Base-by-base conservation (phyloP, 495 filamentous ascomycete species). In the Podospora conica region DNA sequence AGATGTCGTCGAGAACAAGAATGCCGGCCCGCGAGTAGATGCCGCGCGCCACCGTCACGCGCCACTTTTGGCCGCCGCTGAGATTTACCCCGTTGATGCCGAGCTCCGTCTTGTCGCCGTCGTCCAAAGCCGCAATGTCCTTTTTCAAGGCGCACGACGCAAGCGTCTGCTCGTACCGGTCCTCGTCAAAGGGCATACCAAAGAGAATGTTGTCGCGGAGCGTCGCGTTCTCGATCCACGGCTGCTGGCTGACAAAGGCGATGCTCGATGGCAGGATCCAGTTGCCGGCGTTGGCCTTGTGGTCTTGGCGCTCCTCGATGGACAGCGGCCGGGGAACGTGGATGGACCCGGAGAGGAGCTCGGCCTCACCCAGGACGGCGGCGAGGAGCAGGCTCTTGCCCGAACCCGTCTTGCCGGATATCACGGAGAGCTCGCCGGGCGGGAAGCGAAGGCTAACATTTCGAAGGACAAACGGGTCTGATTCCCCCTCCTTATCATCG, bases 1-100 rank as follows among this genome's bases (percentile, higher is more conserved):
- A 79, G 66, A 89, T 85, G 75, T 96, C 91, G 70, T 96, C 91
- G 9, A 96, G 78, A 18, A 96, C 79, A 68, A 94, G 92, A 63
- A 93, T 84, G 74, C 93, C 91, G 11, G 91, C 90, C 61, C 91
- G 83, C 65, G 92, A 90, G 73, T 95, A 96, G 0, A 96, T 91
- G 53, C 92, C 91, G 72, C 91, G 81, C 3, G 91, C 91, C 54
- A 96, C 81, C 3, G 90, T 91, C 70, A 96, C 77, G 15, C 91
- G 85, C 63, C 91, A 90, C 77, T 92, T 95, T 74, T 96, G 91
- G 58, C 91, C 91, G 53, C 91, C 91, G 18, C 90, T 93, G 18
- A 96, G 83, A 3, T 90, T 92, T 60, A 95, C 93, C 3, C 92
- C 92, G 69, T 90, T 84, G 74, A 93, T 91, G 63, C 92, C 92